phyloP scores from a whole-genome alignment of 768 basidiomycete species.

The Phanerochaete sordida region DNA sequence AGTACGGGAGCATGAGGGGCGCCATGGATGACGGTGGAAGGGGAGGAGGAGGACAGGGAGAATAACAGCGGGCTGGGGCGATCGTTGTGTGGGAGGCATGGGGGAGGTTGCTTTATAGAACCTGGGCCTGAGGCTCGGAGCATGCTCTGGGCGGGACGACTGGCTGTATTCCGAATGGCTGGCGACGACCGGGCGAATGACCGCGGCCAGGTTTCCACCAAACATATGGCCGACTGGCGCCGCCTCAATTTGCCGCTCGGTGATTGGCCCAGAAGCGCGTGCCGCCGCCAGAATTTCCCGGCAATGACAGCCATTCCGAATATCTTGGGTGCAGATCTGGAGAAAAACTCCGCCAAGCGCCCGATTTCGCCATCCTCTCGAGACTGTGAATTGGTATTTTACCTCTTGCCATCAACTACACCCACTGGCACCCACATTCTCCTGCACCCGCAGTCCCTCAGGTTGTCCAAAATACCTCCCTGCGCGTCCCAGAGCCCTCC shows the following conservation, averaged over 20 bases:
- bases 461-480: neutral
- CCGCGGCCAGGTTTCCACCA: neutral
- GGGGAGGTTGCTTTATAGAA: neutral
- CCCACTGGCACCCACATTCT: constrained; percentile 5
- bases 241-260: neutral
- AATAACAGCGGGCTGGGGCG: neutral
- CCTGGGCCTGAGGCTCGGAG: neutral
- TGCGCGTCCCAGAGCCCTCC: neutral
- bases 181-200: neutral
- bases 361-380: neutral
- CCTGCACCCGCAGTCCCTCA: neutral
- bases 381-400: neutral
- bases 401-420: neutral
- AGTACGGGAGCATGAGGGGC: constrained; percentile 15
- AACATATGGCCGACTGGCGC: constrained; percentile 3
- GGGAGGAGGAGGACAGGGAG: neutral
- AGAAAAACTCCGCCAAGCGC: neutral
- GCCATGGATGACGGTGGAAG: neutral
- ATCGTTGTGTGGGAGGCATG: neutral
- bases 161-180: neutral
- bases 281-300: neutral
- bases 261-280: neutral
- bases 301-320: constrained; percentile 10
- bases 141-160: neutral
- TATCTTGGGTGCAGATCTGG: constrained; percentile 2